Conservation (phyloP, 768 basidiomycete genomes). For the Pleurotus ostreatus region DNA sequence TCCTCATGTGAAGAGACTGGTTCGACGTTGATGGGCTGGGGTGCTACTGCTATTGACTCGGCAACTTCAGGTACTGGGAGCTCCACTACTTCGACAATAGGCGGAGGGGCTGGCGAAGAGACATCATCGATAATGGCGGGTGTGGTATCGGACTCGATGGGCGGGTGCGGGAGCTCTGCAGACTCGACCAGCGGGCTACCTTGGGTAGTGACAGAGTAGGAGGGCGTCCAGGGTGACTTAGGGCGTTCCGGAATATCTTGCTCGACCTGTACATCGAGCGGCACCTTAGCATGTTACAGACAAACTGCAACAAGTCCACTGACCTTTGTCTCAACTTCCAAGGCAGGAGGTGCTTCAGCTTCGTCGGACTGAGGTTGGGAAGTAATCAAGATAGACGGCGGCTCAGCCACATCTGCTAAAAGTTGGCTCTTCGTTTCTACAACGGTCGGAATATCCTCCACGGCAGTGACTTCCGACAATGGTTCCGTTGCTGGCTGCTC, state of each 20-base stretch:
- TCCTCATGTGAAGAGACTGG: neutral
- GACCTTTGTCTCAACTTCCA: constrained; percentile 1
- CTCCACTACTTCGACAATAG: too few relatives aligned
- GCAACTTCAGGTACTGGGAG: too few relatives aligned
- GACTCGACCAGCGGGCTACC: constrained; percentile 10
- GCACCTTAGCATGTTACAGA: neutral
- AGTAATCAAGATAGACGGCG: too few relatives aligned
- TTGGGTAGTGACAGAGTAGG: constrained; percentile 19
- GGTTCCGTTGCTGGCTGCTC: neutral
- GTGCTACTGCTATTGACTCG: too few relatives aligned
- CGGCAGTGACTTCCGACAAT: neutral
- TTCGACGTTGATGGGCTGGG: neutral
- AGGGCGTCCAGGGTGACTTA: constrained; percentile 16
- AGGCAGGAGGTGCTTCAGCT: neutral
- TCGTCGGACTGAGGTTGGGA: too few relatives aligned
- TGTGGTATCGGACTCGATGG: too few relatives aligned
- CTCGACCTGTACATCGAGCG: neutral
- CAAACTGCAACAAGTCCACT: neutral
- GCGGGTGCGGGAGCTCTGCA: constrained; percentile 11
- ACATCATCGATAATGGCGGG: too few relatives aligned
- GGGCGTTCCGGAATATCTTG: neutral
- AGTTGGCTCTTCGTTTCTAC: too few relatives aligned
- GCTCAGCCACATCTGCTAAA: too few relatives aligned
- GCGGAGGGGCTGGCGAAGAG: too few relatives aligned
- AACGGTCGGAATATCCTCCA: neutral